Base-by-base conservation (phyloP, 257 asterid species). In the Solanum etuberosum region DNA sequence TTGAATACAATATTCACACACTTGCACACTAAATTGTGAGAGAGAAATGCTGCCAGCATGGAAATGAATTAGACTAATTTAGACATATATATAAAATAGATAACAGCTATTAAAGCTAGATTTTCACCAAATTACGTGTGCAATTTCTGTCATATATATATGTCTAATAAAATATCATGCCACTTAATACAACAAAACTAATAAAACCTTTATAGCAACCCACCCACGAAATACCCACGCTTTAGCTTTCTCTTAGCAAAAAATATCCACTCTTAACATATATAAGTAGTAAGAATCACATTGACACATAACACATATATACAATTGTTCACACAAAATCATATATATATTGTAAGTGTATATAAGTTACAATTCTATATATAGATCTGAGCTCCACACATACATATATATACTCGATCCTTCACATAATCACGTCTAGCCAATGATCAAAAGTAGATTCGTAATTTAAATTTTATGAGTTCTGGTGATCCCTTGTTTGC, bases 191-290 rank as follows among this genome's bases (percentile, higher is more conserved):
- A 35, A 35, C 83, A 51, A 65, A 37, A 83, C 20, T 63, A 27
- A 14, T 31, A 86, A 74, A 86, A 83, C 88, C 89, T 87, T 77
- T 85, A 21, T 85, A 18, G 27, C 48, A 40, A 85, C 48, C 48
- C 7, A 51, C 31, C 96, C 94, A 91, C 95, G 94, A 91, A 86
- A 87, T 89, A 38, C 93, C 94, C 95, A 90, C 96, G 94, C 89
- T 74, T 91, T 90, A 68, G n/a, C 85, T 85, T 84, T 83, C 57
- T 48, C 21, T 38, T 6, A 23, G 83, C 57, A 74, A 38, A 37
- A 7, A 51, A 71, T 25, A 65, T 7, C 21, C 32, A 87, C 21
- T 4, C 9, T n/a, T 81, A 27, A 84, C n/a, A n/a, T 76, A 70
- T 90, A 88, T 87, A 92, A 10, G 81, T 35, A 73, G 48, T 21